Conservation (phyloP, 1,284 basidiomycete species). For the Pyrrhoderma noxium region DNA sequence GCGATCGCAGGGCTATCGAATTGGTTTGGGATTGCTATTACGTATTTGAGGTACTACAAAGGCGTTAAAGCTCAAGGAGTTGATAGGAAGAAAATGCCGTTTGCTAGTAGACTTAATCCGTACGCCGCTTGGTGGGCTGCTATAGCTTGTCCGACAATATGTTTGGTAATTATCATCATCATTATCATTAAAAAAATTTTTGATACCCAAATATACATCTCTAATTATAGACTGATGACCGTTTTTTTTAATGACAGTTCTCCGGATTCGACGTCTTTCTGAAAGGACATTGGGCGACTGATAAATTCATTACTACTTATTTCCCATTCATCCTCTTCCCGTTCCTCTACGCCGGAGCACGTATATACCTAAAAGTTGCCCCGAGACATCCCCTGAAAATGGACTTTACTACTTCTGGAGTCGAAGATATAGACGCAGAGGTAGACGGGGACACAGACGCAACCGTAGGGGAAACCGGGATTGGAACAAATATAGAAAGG, state of each 20-base stretch:
- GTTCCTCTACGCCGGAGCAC: slow-evolving; percentile 59
- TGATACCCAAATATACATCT: too few species aligned
- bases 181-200: too few species aligned
- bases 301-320: slow-evolving; percentile 72
- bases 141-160: slow-evolving; percentile 51
- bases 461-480: too few species aligned
- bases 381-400: slow-evolving; percentile 54
- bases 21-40: slow-evolving; percentile 59
- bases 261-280: slow-evolving; percentile 75
- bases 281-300: slow-evolving; percentile 49
- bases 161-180: slow-evolving; percentile 44
- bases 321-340: slow-evolving; percentile 72
- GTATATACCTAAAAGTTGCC: slow-evolving; percentile 42
- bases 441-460: too few species aligned
- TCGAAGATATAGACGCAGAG: slow-evolving; percentile 39
- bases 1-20: slow-evolving; percentile 59
- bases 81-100: slow-evolving; percentile 33
- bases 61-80: slow-evolving; percentile 39
- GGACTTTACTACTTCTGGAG: slow-evolving; percentile 70
- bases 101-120: slow-evolving; percentile 28
- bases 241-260: slow-evolving; percentile 50
- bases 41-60: slow-evolving; percentile 40
- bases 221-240: too few species aligned
- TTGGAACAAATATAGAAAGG: too few species aligned
- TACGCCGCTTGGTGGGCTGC: slow-evolving; percentile 42